Conservation (phyloP, 177 flowering plant species). For the Vitis hybrid region DNA sequence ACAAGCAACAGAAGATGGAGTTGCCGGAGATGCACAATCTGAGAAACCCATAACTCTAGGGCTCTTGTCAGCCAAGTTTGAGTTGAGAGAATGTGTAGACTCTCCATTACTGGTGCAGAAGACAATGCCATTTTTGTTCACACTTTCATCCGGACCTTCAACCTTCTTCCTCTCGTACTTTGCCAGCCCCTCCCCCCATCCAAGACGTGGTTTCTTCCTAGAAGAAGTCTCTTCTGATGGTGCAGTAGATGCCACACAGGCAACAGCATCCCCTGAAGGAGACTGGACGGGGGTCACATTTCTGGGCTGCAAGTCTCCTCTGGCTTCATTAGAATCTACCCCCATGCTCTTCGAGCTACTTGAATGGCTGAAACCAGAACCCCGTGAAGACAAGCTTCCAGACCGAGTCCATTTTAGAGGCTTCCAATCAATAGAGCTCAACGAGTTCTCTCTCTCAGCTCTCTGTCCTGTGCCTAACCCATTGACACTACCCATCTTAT, state of each 20-base stretch:
- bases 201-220: conserved; percentile 93
- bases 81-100: conserved; percentile 17
- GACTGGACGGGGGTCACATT: conserved; percentile 44
- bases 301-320: conserved; percentile 37
- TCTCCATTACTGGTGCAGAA: conserved; percentile 21
- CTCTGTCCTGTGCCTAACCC: conserved; percentile 47
- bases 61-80: conserved; percentile 43
- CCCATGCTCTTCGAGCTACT: conserved; percentile 67
- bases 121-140: conserved; percentile 24
- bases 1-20: conserved; percentile 86
- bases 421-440: conserved; percentile 66
- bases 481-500: conserved; percentile 44
- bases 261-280: conserved; percentile 57
- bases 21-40: conserved; percentile 82
- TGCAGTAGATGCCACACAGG: conserved; percentile 33
- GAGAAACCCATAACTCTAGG: conserved; percentile 46
- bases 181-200: conserved; percentile 99
- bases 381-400: conserved; percentile 77
- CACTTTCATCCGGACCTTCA: conserved; percentile 62
- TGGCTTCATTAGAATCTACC: conserved; percentile 47
- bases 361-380: conserved; percentile 77
- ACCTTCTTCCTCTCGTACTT: conserved; percentile 92
- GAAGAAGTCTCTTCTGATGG: conserved; percentile 51
- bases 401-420: conserved; percentile 79
- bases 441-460: conserved; percentile 46